phyloP scores from a whole-genome alignment of 345 rosid genomes.

The Hibiscus tridactylites region DNA sequence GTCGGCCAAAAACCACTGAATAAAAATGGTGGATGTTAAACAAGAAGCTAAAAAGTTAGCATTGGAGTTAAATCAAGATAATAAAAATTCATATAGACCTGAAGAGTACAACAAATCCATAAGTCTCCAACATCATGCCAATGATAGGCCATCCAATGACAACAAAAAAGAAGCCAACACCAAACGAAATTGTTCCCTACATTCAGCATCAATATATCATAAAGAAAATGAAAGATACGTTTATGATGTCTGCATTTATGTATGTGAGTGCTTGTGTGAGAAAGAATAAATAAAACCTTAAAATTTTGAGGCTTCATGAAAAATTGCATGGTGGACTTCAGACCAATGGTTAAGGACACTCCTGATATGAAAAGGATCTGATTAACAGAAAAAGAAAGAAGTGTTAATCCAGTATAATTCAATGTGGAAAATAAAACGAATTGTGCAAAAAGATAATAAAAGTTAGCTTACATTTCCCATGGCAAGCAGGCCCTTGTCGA shows the following conservation, averaged over 20 bases:
- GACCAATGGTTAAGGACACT: slow-evolving; percentile 86
- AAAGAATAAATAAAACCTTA: slow-evolving; percentile 42
- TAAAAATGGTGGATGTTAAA: neutral
- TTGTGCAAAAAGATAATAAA: neutral
- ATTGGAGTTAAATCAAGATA: neutral
- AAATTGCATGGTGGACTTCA: slow-evolving; percentile 85
- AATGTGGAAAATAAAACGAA: neutral
- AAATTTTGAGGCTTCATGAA: slow-evolving; percentile 74
- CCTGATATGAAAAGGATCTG: slow-evolving; percentile 92
- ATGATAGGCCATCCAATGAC: slow-evolving; percentile 86
- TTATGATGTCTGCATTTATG: neutral
- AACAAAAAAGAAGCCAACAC: slow-evolving; percentile 79
- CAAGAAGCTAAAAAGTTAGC: neutral
- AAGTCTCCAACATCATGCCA: slow-evolving; percentile 85
- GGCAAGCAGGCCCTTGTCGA: slow-evolving; percentile 92
- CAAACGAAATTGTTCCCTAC: slow-evolving; percentile 94
- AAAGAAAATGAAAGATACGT: neutral
- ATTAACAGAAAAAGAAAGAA: slow-evolving; percentile 9
- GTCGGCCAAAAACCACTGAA: slow-evolving; percentile 99
- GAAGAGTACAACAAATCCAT: slow-evolving; percentile 89
- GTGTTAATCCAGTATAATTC: neutral
- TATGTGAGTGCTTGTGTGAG: neutral
- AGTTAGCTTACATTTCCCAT: slow-evolving; percentile 85
- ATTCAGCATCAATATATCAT: slow-evolving; percentile 6
- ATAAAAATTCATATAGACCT: slow-evolving; percentile 34